phyloP scores from a whole-genome alignment of 2,329 filamentous ascomycete genomes.

The Epichloe bromicola region DNA sequence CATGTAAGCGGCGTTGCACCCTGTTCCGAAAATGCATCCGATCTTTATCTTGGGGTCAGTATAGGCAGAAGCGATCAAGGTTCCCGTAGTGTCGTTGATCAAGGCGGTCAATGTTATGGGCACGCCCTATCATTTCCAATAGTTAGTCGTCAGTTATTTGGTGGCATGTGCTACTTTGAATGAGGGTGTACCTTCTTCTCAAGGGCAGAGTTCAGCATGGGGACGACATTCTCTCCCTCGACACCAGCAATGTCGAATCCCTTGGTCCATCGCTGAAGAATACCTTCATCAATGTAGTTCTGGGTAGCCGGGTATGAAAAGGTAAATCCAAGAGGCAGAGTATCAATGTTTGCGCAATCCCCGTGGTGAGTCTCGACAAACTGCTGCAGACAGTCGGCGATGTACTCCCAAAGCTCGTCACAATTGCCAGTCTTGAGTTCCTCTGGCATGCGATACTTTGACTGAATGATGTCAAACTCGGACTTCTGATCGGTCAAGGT shows the following conservation, averaged over 20 bases:
- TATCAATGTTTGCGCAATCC: conserved; percentile 45
- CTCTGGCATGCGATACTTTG: conserved; percentile 89
- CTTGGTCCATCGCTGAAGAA: conserved; percentile 94
- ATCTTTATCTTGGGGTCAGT: conserved; percentile 90
- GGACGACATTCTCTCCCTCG: conserved; percentile 81
- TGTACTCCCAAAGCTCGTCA: conserved; percentile 88
- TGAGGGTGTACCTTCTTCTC: conserved; percentile 32
- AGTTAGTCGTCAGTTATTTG: not conserved
- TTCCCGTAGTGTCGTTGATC: conserved; percentile 97
- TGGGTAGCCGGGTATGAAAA: conserved; percentile 94
- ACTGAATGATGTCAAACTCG: conserved; percentile 89
- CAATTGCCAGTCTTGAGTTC: conserved; percentile 76
- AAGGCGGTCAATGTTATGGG: conserved; percentile 87
- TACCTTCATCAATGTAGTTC: conserved; percentile 82
- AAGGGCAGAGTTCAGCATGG: conserved; percentile 71
- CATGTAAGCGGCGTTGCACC: conserved; percentile 98
- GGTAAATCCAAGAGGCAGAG: conserved; percentile 78
- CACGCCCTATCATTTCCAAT: conserved; percentile 44
- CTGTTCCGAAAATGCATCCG: conserved; percentile 96
- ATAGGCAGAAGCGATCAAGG: conserved; percentile 89
- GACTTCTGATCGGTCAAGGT: conserved; percentile 76
- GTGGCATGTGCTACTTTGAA: not conserved
- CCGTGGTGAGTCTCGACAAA: conserved; percentile 81
- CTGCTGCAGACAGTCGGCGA: conserved; percentile 81
- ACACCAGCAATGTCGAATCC: conserved; percentile 90